Evolutionary conservation across 495 filamentous ascomycete species (phyloP).

Genomic region (Trichoderma erinaceum): DNA sequence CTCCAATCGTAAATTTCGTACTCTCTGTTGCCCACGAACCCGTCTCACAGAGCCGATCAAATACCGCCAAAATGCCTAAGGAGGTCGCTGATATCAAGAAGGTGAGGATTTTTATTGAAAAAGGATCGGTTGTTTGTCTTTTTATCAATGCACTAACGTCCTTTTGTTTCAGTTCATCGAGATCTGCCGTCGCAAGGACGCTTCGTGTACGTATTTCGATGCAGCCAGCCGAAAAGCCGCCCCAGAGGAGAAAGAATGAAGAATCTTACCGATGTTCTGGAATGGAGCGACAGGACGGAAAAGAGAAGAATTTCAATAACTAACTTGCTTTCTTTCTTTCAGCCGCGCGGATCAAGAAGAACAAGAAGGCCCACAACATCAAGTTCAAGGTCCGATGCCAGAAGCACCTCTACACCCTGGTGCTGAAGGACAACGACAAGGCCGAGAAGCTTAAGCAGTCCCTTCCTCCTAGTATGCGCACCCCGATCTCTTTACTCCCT

Average conservation of each 20-base stretch:
- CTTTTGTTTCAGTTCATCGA: slow-evolving; percentile 78
- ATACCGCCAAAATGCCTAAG: slow-evolving; percentile 74
- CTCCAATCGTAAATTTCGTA: slow-evolving; percentile 26
- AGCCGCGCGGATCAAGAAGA: slow-evolving; percentile 98
- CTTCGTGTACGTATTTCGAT: slow-evolving; percentile 66
- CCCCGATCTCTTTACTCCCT: not conserved
- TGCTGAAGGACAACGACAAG: slow-evolving; percentile 96
- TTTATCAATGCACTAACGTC: slow-evolving; percentile 27
- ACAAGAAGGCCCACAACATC: slow-evolving; percentile 75
- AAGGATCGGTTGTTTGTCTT: no score
- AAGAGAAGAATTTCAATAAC: slow-evolving; percentile 33
- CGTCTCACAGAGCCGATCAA: slow-evolving; percentile 23
- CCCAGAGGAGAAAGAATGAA: slow-evolving; percentile 13
- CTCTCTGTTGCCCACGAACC: slow-evolving; percentile 22
- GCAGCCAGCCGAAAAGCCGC: slow-evolving; percentile 11
- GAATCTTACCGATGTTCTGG: no score
- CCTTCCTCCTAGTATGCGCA: slow-evolving; percentile 80
- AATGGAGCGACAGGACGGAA: not conserved
- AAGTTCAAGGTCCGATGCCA: slow-evolving; percentile 99
- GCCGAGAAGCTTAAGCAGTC: slow-evolving; percentile 99
- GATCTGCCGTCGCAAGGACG: slow-evolving; percentile 98
- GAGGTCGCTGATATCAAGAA: slow-evolving; percentile 99
- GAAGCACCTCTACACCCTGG: slow-evolving; percentile 90
- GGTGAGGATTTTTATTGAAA: slow-evolving; percentile 28
- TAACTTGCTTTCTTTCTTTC: slow-evolving; percentile 22